These are phyloP conservation scores for Epichloe baconii DNA, from an alignment of 2,329 filamentous ascomycete species.

Conservation along the genomic window DNA sequence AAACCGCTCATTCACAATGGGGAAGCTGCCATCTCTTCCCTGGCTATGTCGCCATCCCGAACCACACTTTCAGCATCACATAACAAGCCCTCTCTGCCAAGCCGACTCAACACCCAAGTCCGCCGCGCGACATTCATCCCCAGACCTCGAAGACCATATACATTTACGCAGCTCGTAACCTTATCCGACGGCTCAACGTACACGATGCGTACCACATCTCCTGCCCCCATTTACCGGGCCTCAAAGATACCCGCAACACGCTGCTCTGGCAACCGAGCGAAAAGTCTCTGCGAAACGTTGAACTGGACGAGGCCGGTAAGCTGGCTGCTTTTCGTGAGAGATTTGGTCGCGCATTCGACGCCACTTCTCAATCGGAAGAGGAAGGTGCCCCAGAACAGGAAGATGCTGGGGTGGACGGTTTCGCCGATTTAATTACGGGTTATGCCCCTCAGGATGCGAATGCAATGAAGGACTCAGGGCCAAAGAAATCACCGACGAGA, in stretches of 20 bases:
- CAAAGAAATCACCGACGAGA: conserved; percentile 32
- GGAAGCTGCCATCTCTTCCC: conserved; percentile 15
- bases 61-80: conserved; percentile 8
- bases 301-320: conserved; percentile 88
- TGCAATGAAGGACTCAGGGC: conserved; percentile 22
- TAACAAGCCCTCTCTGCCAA: conserved; percentile 13
- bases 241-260: conserved; percentile 77
- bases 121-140: conserved; percentile 75
- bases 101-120: conserved; percentile 36
- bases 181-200: conserved; percentile 84
- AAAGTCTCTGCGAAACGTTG: conserved; percentile 70
- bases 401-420: conserved; percentile 14
- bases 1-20: conserved; percentile 12
- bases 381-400: conserved; percentile 18
- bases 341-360: conserved; percentile 78
- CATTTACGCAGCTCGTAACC: conserved; percentile 91
- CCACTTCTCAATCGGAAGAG: conserved; percentile 23
- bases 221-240: conserved; percentile 43
- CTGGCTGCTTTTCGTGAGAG: conserved; percentile 73
- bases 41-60: conserved; percentile 17
- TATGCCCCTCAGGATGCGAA: conserved; percentile 30
- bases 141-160: conserved; percentile 85
- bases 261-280: conserved; percentile 82
- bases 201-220: conserved; percentile 65
- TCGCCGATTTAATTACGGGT: conserved; percentile 38